Percentiles rank a stretch among this genome's conserved stretches.
phyloP scores from a whole-genome alignment of 768 basidiomycete genomes.

The Galerina sulciceps region DNA sequence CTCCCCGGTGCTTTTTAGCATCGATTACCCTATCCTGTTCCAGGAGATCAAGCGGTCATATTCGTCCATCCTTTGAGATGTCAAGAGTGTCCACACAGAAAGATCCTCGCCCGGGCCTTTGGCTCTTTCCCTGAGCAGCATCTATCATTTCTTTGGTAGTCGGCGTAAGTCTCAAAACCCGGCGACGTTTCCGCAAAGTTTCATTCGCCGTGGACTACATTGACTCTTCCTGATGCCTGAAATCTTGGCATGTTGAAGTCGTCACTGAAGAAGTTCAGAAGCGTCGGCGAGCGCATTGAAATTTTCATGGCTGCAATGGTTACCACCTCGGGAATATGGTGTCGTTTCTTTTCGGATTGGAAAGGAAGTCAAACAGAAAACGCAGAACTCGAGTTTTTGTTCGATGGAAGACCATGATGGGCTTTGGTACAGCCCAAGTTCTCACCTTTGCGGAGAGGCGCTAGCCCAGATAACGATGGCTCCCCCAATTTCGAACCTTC shows the following conservation, averaged over 20 bases:
- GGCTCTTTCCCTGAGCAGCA: constrained; percentile 41
- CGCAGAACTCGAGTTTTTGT: constrained; percentile 17
- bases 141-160: constrained; percentile 18
- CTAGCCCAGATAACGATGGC: constrained; percentile 14
- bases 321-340: constrained; percentile 9
- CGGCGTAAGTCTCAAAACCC: constrained; percentile 41
- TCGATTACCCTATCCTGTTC: constrained; percentile 7
- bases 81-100: constrained; percentile 38
- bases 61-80: constrained; percentile 11
- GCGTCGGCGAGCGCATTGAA: constrained; percentile 56
- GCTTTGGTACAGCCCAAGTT: constrained; percentile 31
- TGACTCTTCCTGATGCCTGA: constrained; percentile 22
- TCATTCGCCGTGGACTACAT: constrained; percentile 56
- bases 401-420: constrained; percentile 12
- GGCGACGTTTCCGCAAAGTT: constrained; percentile 55
- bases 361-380: constrained; percentile 37
- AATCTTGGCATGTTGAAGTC: constrained; percentile 15
- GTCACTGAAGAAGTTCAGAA: constrained; percentile 47
- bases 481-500: constrained; percentile 49
- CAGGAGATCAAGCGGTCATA: constrained; percentile 6
- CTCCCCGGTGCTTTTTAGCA: constrained; percentile 4
- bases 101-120: constrained; percentile 42
- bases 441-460: constrained; percentile 1
- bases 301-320: constrained; percentile 55
- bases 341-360: constrained; percentile 12